A percentile compares a stretch with the other conserved stretches of the same genome.
These are phyloP conservation scores for Trichaptum fuscoviolaceum DNA, from an alignment of 768 basidiomycete genomes.

Conservation along the genomic window DNA sequence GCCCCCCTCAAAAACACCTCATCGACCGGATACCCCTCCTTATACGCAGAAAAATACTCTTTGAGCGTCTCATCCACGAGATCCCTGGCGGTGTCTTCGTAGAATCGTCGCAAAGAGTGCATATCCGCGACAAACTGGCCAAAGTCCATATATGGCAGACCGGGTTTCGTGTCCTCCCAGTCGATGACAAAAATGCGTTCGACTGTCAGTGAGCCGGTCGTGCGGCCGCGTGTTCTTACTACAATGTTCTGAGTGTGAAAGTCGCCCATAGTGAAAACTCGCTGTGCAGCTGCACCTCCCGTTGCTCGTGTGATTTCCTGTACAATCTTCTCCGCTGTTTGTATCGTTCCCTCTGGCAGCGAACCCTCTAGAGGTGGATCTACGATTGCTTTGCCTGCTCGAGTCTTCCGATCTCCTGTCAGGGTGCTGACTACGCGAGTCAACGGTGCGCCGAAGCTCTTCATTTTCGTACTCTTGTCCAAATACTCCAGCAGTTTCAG, in stretches of 20 bases:
- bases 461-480: slow-evolving; percentile 35
- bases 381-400: slow-evolving; percentile 28
- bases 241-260: slow-evolving; percentile 71
- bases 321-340: slow-evolving; percentile 27
- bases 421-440: slow-evolving; percentile 33
- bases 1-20: slow-evolving; percentile 29
- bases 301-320: slow-evolving; percentile 27
- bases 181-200: slow-evolving; percentile 48
- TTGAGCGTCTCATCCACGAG: slow-evolving; percentile 32
- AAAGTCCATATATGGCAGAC: slow-evolving; percentile 53
- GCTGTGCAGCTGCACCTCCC: slow-evolving; percentile 20
- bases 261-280: slow-evolving; percentile 52
- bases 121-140: slow-evolving; percentile 65
- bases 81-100: slow-evolving; percentile 33
- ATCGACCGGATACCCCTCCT: slow-evolving; percentile 19
- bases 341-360: slow-evolving; percentile 31
- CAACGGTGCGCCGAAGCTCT: slow-evolving; percentile 32
- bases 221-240: slow-evolving; percentile 28
- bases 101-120: slow-evolving; percentile 42
- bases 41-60: slow-evolving; percentile 45
- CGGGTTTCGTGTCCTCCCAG: slow-evolving; percentile 60
- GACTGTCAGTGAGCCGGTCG: slow-evolving; percentile 18
- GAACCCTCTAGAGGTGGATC: slow-evolving; percentile 33
- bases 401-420: slow-evolving; percentile 20
- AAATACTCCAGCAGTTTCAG: slow-evolving; percentile 31